Base-by-base conservation (phyloP, 495 filamentous ascomycete species). In the Penicillium daleae region DNA sequence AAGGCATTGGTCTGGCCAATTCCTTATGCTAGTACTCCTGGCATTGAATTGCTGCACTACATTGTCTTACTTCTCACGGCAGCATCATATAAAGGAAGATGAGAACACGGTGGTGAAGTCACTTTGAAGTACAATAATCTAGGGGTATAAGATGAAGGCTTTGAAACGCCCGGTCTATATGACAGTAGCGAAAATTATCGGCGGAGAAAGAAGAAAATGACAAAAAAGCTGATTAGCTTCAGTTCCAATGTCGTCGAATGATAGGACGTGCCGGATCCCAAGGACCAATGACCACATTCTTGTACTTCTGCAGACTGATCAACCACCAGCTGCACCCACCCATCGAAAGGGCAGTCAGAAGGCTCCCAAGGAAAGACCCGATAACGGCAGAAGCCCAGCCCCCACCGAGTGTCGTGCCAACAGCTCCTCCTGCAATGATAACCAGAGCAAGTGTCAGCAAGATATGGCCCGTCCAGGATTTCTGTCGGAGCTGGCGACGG, bases 281-380 rank as follows among this genome's bases (percentile, higher is more conserved):
- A 4, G 95, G 95, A 32, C 95, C 95, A 69, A 92, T 91, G 59
- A 99, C 97, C 73, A 97, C 95, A 76, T 98, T 98, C 83, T 99
- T 99, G 76, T 97, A 99, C 79, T 94, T 93, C 77, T 99, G 95
- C 74, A 99, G 76, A 50, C 91, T 90, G 71, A 99, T 98, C 60
- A 99, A 78, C 96, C 96, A 98, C 94, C 92, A 97, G 67, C 90
- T 94, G 71, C 93, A 97, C 44, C 91, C 89, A 3, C 94, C 95
- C 91, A 97, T 96, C 2, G 86, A 88, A 32, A 96, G 66, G 3
- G 86, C 84, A 3, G 89, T 90, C 35, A 89, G 68, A 50, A 90
- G 74, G 24, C 85, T 84, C 6, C 93, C 91, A 6, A 97, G 71
- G 40, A 97, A 82, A 12, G 89, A 87, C 0, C 92, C 82, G 1